Conservation (phyloP, 192 early-diverging fungal species). For the Umbelopsis ramanniana region DNA sequence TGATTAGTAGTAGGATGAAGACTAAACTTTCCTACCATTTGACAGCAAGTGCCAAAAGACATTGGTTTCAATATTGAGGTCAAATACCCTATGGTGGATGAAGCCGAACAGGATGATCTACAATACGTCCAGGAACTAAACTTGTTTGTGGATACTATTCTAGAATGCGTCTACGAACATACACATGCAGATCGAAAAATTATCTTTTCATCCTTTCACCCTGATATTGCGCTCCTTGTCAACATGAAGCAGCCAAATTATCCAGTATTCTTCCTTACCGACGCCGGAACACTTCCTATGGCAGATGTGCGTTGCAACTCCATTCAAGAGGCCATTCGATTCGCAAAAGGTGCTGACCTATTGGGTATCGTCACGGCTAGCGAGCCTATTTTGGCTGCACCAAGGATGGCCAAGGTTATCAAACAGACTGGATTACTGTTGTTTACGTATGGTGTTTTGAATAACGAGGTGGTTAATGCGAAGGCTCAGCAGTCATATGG, state of each 20-base stretch:
- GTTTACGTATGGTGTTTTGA: slow-evolving; percentile 84
- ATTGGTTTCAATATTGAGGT: slow-evolving; percentile 95
- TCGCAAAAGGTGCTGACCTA: slow-evolving; percentile 73
- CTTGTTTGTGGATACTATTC: slow-evolving; percentile 82
- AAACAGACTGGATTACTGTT: slow-evolving; percentile 71
- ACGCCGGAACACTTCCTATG: slow-evolving; percentile 74
- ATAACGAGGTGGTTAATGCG: slow-evolving; percentile 74
- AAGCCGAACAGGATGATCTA: slow-evolving; percentile 79
- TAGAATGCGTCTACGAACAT: slow-evolving; percentile 73
- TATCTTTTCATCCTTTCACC: slow-evolving; percentile 93
- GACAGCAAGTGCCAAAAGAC: slow-evolving; percentile 61
- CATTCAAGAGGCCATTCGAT: slow-evolving; percentile 75
- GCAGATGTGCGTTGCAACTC: slow-evolving; percentile 84
- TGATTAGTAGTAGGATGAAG: not conserved
- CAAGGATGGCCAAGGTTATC: slow-evolving; percentile 69
- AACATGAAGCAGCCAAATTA: slow-evolving; percentile 87
- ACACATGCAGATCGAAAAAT: slow-evolving; percentile 67
- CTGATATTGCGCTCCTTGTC: slow-evolving; percentile 83
- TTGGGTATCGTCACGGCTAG: slow-evolving; percentile 82
- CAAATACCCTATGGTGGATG: slow-evolving; percentile 94
- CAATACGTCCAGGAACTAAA: slow-evolving; percentile 79
- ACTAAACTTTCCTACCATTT: not conserved
- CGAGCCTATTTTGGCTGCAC: slow-evolving; percentile 76
- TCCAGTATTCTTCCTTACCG: slow-evolving; percentile 92
- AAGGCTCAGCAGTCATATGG: slow-evolving; percentile 76